These are phyloP conservation scores for Globisporangium middletonii DNA, from an alignment of 352 stramenopile genomes.

Conservation along the genomic window DNA sequence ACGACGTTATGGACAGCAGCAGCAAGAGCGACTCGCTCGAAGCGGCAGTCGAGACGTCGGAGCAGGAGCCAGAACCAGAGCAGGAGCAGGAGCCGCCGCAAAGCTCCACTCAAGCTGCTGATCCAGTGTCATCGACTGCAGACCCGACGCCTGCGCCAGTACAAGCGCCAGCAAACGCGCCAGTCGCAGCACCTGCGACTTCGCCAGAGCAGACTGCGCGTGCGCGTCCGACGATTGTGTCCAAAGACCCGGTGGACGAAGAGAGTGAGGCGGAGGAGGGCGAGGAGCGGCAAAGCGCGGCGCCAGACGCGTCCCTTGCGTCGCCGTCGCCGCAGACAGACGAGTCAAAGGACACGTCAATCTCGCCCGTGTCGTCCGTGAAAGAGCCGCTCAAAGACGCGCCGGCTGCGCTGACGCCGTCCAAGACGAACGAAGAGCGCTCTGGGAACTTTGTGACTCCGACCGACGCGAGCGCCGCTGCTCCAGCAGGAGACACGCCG, in stretches of 20 bases:
- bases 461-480: not conserved
- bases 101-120: not conserved
- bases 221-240: constrained; percentile 7
- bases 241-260: constrained; percentile 1
- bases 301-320: not conserved
- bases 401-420: not conserved
- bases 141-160: not conserved
- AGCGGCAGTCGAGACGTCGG: not conserved
- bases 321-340: constrained; percentile 8
- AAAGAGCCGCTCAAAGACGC: constrained; percentile 13
- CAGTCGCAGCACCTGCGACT: not conserved
- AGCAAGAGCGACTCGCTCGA: not conserved
- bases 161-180: not conserved
- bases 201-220: not conserved
- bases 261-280: constrained; percentile 4
- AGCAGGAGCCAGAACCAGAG: constrained; percentile 7
- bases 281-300: constrained; percentile 4
- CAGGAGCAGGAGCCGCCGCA: constrained; percentile 3
- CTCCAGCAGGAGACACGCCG: not conserved
- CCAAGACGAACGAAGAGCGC: constrained; percentile 6
- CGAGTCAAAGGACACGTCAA: constrained; percentile 14
- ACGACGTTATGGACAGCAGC: not conserved
- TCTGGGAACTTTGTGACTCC: not conserved
- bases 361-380: constrained; percentile 13
- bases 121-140: not conserved